Conservation (phyloP, 139 green algal genomes). For the Chlorella sp. region DNA sequence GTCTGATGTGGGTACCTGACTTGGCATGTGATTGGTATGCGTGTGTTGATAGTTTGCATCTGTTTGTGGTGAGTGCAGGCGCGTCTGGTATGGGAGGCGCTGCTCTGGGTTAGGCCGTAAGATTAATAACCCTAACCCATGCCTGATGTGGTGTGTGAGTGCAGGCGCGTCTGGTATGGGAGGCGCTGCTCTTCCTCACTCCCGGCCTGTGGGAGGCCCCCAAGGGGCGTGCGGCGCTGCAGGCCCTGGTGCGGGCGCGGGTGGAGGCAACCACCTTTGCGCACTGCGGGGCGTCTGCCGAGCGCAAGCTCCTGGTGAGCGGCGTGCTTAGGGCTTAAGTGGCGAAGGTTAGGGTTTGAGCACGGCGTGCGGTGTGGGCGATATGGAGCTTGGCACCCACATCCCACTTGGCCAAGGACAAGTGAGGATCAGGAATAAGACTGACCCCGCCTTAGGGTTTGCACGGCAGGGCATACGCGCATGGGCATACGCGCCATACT, state of each 20-base stretch:
- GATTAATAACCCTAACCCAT: too few species aligned
- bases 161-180: constrained; percentile 46
- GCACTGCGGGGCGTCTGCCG: constrained; percentile 9
- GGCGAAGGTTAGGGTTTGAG: too few species aligned
- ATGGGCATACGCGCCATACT: not conserved
- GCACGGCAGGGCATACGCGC: not conserved
- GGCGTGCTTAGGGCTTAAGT: not conserved
- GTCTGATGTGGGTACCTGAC: too few species aligned
- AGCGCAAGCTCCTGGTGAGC: constrained; percentile 27
- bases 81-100: constrained; percentile 46
- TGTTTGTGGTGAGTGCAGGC: constrained; percentile 33
- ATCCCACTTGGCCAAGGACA: too few species aligned
- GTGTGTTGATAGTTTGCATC: too few species aligned
- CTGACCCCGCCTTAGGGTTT: not conserved
- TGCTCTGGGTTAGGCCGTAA: too few species aligned
- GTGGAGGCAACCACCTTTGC: constrained; percentile 18
- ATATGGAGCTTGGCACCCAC: too few species aligned
- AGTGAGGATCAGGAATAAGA: too few species aligned
- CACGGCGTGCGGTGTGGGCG: too few species aligned
- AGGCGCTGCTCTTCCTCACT: constrained; percentile 43
- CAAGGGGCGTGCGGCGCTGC: constrained; percentile 12
- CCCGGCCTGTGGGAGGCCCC: constrained; percentile 2
- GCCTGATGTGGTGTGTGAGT: not conserved
- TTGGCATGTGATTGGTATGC: too few species aligned
- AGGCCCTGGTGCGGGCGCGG: constrained; percentile 17